Evolutionary conservation across 768 basidiomycete genomes (phyloP).

Genomic region (Russula vinacea): DNA sequence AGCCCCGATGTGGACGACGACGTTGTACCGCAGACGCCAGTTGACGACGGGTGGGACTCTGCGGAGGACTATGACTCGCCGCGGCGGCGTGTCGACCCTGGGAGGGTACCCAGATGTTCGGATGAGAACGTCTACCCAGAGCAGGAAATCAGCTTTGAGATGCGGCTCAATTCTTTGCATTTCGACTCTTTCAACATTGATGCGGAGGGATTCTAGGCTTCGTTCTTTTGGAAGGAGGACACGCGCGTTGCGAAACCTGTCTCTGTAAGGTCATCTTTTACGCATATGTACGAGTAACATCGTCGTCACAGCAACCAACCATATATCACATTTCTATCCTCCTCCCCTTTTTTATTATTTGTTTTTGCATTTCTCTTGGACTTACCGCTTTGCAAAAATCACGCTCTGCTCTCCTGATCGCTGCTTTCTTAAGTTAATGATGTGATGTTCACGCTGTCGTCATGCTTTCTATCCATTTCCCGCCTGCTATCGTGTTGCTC

Average conservation of each 20-base stretch:
- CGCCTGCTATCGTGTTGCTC: not conserved
- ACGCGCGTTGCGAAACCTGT: constrained; percentile 11
- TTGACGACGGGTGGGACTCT: constrained; percentile 23
- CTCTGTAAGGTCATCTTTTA: constrained; percentile 5
- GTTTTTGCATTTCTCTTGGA: not conserved
- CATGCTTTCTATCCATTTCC: constrained; percentile 11
- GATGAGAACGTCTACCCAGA: constrained; percentile 3
- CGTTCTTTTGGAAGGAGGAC: constrained; percentile 1
- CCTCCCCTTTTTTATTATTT: not conserved
- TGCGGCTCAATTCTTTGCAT: constrained; percentile 68
- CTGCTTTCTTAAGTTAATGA: not conserved
- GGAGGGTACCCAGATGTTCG: not conserved
- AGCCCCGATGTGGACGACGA: constrained; percentile 7
- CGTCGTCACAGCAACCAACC: constrained; percentile 17
- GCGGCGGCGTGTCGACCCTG: constrained; percentile 14
- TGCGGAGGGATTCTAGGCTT: constrained; percentile 49
- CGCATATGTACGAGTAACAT: constrained; percentile 22
- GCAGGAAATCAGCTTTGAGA: constrained; percentile 53
- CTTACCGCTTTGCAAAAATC: constrained; percentile 13
- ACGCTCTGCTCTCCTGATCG: constrained; percentile 13
- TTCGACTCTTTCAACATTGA: constrained; percentile 72
- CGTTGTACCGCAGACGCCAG: constrained; percentile 7
- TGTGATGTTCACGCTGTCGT: constrained; percentile 20
- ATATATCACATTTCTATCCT: constrained; percentile 2
- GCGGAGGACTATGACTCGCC: constrained; percentile 26